These are phyloP conservation scores for Elaeis guineensis DNA, from an alignment of 176 grass and related monocot genomes.

Conservation along the genomic window DNA sequence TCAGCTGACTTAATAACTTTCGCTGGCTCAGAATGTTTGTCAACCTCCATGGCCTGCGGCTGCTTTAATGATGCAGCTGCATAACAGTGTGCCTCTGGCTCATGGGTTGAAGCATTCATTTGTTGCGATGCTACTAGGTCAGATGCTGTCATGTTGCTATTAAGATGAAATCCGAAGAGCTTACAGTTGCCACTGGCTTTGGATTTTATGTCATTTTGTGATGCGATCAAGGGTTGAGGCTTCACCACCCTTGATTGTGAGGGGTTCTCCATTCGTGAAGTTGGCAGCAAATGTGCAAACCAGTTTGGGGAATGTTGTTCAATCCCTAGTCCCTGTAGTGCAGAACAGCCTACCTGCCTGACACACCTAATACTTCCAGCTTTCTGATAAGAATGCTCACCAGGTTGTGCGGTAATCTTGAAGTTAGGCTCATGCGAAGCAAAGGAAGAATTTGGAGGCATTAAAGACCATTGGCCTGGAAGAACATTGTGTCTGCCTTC, in stretches of 20 bases:
- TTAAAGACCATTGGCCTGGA: constrained; percentile 42
- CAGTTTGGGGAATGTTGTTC: constrained; percentile 40
- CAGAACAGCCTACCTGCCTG: constrained; percentile 24
- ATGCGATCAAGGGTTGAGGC: constrained; percentile 40
- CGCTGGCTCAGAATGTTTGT: constrained; percentile 30
- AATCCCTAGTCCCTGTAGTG: constrained; percentile 13
- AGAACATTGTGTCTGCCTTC: constrained; percentile 34
- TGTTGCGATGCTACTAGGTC: constrained; percentile 27
- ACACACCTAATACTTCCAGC: constrained; percentile 25
- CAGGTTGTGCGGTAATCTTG: constrained; percentile 24
- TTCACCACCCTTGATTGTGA: constrained; percentile 23
- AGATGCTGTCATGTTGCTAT: constrained; percentile 26
- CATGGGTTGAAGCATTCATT: constrained; percentile 20
- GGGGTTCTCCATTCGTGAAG: constrained; percentile 20
- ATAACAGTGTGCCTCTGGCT: constrained; percentile 16
- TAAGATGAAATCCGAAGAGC: constrained; percentile 62
- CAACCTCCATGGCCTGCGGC: constrained; percentile 19
- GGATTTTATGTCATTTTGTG: constrained; percentile 40
- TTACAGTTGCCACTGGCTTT: constrained; percentile 43
- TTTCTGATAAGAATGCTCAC: constrained; percentile 32
- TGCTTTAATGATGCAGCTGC: constrained; percentile 18
- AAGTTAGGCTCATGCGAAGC: constrained; percentile 28
- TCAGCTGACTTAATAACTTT: constrained; percentile 24
- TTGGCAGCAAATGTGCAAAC: constrained; percentile 35
- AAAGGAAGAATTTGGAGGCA: constrained; percentile 40